Percentiles rank a stretch among this genome's conserved stretches.
These are phyloP conservation scores for Trifolium repens DNA, from an alignment of 306 rosid genomes.

Conservation along the genomic window DNA sequence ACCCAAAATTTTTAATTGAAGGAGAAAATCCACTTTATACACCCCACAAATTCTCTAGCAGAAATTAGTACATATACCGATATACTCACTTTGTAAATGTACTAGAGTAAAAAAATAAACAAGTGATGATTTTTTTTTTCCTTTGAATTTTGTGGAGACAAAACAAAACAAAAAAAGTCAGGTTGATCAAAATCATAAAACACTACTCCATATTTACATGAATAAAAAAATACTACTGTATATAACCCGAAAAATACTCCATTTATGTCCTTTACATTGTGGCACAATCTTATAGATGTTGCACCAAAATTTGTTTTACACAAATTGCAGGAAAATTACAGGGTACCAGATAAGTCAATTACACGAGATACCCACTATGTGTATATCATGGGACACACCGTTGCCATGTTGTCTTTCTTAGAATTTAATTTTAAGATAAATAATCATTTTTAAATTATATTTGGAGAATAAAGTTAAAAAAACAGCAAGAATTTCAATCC, in stretches of 20 bases:
- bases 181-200: not conserved
- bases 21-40: too few relatives aligned
- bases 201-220: not conserved
- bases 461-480: constrained; percentile 28
- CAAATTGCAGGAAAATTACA: constrained; percentile 37
- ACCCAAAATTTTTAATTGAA: too few relatives aligned
- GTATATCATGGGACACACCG: constrained; percentile 46
- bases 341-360: constrained; percentile 62
- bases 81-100: too few relatives aligned
- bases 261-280: not conserved
- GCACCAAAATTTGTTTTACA: constrained; percentile 43
- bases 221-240: not conserved
- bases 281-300: constrained; percentile 8
- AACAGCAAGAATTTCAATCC: constrained; percentile 2
- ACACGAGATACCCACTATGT: constrained; percentile 74
- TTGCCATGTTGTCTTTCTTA: constrained; percentile 34
- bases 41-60: too few relatives aligned
- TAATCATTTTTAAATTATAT: constrained; percentile 27
- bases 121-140: too few relatives aligned
- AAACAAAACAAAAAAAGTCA: too few relatives aligned
- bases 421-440: not conserved
- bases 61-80: too few relatives aligned
- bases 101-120: too few relatives aligned
- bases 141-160: too few relatives aligned
- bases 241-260: not conserved